Conservation (phyloP, 805 yeast species). For the Suhomyces emberorum region DNA sequence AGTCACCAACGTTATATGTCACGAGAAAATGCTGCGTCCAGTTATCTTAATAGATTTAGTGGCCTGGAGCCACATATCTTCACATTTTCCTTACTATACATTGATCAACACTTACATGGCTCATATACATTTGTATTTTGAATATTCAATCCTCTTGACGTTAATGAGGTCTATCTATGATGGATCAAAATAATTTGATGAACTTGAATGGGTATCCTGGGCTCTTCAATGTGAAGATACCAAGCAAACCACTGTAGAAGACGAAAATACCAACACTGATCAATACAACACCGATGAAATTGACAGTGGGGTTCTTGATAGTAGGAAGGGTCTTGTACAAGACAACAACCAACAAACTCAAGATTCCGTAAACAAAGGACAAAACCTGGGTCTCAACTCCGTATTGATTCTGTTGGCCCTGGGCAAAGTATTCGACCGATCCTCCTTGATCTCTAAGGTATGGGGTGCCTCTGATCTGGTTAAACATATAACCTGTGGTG, state of each 20-base stretch:
- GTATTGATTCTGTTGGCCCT: conserved; percentile 72
- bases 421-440: conserved; percentile 33
- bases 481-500: conserved; percentile 91
- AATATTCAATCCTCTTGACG: too few relatives aligned
- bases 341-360: conserved; percentile 58
- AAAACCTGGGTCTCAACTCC: conserved; percentile 90
- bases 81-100: too few relatives aligned
- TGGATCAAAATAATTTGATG: conserved; percentile 20
- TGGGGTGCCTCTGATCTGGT: conserved; percentile 72
- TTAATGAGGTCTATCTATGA: too few relatives aligned
- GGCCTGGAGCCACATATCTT: too few relatives aligned
- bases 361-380: conserved; percentile 65
- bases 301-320: conserved; percentile 41
- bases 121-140: too few relatives aligned
- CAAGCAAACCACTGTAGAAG: conserved; percentile 60
- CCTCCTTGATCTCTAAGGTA: conserved; percentile 51
- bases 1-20: too few relatives aligned
- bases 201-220: conserved; percentile 74
- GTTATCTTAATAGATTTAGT: too few relatives aligned
- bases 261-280: conserved; percentile 48
- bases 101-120: too few relatives aligned
- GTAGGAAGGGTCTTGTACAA: conserved; percentile 58
- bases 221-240: conserved; percentile 67
- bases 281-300: conserved; percentile 46
- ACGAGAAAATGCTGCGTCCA: too few relatives aligned